Base-by-base conservation (phyloP, 352 stramenopile genomes). In the Phytophthora pinifolia region DNA sequence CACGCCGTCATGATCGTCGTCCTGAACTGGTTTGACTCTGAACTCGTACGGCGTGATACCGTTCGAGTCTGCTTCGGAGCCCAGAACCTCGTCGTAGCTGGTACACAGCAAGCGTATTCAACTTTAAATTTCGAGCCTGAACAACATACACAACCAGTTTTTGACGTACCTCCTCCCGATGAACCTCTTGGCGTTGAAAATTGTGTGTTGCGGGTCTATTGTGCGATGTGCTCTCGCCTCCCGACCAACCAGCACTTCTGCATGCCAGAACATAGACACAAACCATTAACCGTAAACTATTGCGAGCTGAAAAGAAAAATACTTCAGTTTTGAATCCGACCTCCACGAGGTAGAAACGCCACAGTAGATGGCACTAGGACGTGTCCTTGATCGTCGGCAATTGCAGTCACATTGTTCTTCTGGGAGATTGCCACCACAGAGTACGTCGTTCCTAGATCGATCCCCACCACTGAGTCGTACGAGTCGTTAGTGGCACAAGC, bases 151-250 rank as follows among this genome's bases (percentile, higher is more conserved):
- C 20, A 48, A 46, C 6, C 30, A 31, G 32, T 17, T 27, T 18
- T 10, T 9, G 37, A 41, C 33, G 25, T 39, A 83, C 72, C 55
- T 72, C 20, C 59, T 67, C 14, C 80, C 80, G 50, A 90, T 87
- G 59, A 88, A 90, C 27, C 80, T 69, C 55, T 90, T 90, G 60
- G 80, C 77, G 41, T 90, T 90, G 54, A 86, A 88, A 37, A 90
- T 78, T 14, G 80, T 87, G 50, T 88, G 77, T 13, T 49, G 47
- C 2, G 80, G 80, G 65, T 90, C 77, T 6, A 48, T 67, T 1
- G 67, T 84, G 27, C 72, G 67, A 25, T 88, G 54, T 8, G 62
- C 69, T 33, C 70, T 65, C 15, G 80, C 80, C 9, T 63, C 42
- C 15, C 74, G 72, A 9, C 80, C 80, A 3, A 90, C 71, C 9